Evolutionary conservation across 2,329 filamentous ascomycete species (phyloP).

Genomic region (Hypoxylon sp.): DNA sequence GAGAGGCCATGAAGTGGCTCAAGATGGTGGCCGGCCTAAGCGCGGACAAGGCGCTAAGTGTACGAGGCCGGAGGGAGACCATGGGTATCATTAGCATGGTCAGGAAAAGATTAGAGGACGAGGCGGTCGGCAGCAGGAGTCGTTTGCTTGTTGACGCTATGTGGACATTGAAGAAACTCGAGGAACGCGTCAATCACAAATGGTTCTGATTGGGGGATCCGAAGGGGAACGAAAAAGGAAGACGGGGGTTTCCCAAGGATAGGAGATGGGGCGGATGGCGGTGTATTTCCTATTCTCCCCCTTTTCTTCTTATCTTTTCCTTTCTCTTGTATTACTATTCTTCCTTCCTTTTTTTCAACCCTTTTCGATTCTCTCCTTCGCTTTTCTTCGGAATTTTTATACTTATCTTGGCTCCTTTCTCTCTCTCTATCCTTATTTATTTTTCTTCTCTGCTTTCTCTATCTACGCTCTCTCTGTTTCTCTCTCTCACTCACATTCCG

Average conservation of each 20-base stretch:
- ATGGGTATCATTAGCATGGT: conserved; percentile 65
- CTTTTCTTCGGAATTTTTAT: conserved; percentile 28
- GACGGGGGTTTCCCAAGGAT: conserved; percentile 11
- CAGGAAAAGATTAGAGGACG: conserved; percentile 62
- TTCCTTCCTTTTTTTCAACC: conserved; percentile 22
- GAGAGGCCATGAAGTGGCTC: conserved; percentile 54
- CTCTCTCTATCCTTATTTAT: conserved; percentile 14
- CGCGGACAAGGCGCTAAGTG: conserved; percentile 58
- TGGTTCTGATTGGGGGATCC: conserved; percentile 57
- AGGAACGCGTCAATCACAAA: conserved; percentile 60
- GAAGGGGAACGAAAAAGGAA: conserved; percentile 18
- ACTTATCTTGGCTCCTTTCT: conserved; percentile 12
- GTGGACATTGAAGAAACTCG: conserved; percentile 66
- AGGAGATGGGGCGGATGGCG: conserved; percentile 23
- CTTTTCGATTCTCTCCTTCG: conserved; percentile 27
- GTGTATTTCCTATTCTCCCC: conserved; percentile 30
- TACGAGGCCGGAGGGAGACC: conserved; percentile 60
- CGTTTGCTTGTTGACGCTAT: conserved; percentile 68
- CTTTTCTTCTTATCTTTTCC: conserved; percentile 37
- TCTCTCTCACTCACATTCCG: conserved; percentile 10
- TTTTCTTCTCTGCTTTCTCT: conserved; percentile 1
- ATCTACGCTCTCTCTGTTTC: conserved; percentile 6
- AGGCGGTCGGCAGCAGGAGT: conserved; percentile 65
- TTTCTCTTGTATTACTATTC: conserved; percentile 42
- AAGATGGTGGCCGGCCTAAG: conserved; percentile 59